Conservation (phyloP, 1,284 basidiomycete species). For the Dichomitus squalens region DNA sequence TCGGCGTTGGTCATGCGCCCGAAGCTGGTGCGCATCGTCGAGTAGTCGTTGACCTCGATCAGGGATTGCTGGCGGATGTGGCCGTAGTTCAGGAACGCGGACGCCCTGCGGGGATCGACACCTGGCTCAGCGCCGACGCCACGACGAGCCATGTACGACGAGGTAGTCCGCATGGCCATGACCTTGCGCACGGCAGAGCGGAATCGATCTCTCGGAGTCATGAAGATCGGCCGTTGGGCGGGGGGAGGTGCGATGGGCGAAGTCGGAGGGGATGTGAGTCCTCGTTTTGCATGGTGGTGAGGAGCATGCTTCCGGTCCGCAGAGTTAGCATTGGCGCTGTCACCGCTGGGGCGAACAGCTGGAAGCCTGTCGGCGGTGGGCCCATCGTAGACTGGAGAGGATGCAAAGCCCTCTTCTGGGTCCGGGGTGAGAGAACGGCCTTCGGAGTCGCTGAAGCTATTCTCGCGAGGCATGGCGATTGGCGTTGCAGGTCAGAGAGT, state of each 20-base stretch:
- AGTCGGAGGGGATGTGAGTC: background rate
- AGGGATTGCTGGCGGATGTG: slow-evolving; percentile 57
- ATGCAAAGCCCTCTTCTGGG: slow-evolving; percentile 34
- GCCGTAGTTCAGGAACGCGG: slow-evolving; percentile 51
- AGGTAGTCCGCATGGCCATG: slow-evolving; percentile 57
- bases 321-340: slow-evolving; percentile 5
- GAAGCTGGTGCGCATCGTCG: slow-evolving; percentile 50
- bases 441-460: slow-evolving; percentile 61
- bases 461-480: slow-evolving; percentile 50
- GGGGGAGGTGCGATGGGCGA: background rate
- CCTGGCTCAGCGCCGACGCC: slow-evolving; percentile 64
- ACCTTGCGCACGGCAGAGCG: slow-evolving; percentile 53
- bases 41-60: slow-evolving; percentile 68
- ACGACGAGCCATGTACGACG: slow-evolving; percentile 39
- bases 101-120: slow-evolving; percentile 55
- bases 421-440: slow-evolving; percentile 62
- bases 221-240: slow-evolving; percentile 13
- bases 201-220: slow-evolving; percentile 50
- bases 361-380: slow-evolving; percentile 7
- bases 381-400: slow-evolving; percentile 17
- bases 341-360: background rate
- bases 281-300: background rate
- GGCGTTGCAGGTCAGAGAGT: background rate
- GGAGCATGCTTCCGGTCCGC: slow-evolving; percentile 2
- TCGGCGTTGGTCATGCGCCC: slow-evolving; percentile 56